phyloP scores from a whole-genome alignment of 495 filamentous ascomycete genomes.

The Penicillium angulare region DNA sequence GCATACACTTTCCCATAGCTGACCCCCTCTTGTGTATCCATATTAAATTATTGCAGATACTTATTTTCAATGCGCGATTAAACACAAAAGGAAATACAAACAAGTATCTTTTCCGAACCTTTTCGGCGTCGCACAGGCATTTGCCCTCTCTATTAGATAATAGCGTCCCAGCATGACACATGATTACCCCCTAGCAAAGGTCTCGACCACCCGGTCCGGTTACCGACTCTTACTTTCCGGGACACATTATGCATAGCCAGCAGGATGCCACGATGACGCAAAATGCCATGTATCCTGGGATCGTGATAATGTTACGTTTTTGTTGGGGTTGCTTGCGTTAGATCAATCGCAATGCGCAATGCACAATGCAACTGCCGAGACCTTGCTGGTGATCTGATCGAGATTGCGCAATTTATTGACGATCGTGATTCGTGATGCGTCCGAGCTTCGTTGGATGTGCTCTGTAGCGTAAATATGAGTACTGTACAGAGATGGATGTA shows the following conservation, averaged over 20 bases:
- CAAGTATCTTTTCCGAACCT: neutral
- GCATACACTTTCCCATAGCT: neutral
- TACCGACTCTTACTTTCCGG: neutral
- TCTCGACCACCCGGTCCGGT: conserved; percentile 16
- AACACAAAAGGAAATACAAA: neutral
- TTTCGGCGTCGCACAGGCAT: neutral
- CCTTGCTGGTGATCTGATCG: neutral
- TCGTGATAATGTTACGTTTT: neutral
- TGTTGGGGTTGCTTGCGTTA: neutral
- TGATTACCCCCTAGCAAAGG: conserved; percentile 16
- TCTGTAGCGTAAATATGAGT: too few species aligned
- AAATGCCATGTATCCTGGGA: neutral
- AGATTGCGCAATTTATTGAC: neutral
- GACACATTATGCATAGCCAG: neutral
- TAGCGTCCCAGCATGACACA: conserved; percentile 25
- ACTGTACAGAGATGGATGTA: too few species aligned
- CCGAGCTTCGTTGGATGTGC: too few species aligned
- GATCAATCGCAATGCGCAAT: neutral
- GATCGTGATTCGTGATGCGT: neutral
- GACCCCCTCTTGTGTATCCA: too few species aligned
- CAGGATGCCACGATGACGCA: conserved; percentile 14
- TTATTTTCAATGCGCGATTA: neutral
- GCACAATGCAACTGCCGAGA: neutral
- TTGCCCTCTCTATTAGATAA: conserved; percentile 20
- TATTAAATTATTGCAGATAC: too few species aligned